Conservation (phyloP, 805 yeast species). For the Candida caryicola region DNA sequence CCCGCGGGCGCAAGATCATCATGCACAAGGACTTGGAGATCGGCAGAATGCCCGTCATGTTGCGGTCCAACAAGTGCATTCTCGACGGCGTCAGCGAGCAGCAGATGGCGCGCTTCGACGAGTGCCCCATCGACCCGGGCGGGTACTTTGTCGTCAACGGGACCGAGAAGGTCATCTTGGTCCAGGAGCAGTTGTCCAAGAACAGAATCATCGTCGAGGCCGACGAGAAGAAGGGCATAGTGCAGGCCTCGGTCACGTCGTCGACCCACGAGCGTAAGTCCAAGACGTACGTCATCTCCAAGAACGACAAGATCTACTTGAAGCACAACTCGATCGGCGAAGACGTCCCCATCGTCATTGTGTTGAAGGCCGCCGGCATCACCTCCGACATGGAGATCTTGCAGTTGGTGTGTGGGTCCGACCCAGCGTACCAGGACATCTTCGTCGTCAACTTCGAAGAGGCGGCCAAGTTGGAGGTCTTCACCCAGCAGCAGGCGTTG, state of each 20-base stretch:
- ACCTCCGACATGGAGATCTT: slow-evolving; percentile 89
- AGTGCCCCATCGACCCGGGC: slow-evolving; percentile 98
- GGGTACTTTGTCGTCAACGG: slow-evolving; percentile 98
- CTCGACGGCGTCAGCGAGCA: slow-evolving; percentile 72
- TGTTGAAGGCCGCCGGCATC: slow-evolving; percentile 91
- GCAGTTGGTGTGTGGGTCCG: slow-evolving; percentile 90
- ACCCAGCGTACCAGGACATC: slow-evolving; percentile 83
- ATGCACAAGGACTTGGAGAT: slow-evolving; percentile 88
- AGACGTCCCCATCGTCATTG: slow-evolving; percentile 91
- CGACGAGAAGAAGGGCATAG: slow-evolving; percentile 89
- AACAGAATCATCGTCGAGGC: slow-evolving; percentile 98
- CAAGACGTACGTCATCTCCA: slow-evolving; percentile 91
- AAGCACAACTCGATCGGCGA: slow-evolving; percentile 95
- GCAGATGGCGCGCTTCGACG: slow-evolving; percentile 85
- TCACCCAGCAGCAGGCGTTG: slow-evolving; percentile 91
- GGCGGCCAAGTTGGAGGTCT: slow-evolving; percentile 78
- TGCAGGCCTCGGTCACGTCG: slow-evolving; percentile 96
- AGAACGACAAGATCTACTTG: slow-evolving; percentile 81
- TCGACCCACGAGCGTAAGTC: slow-evolving; percentile 98
- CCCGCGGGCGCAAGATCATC: slow-evolving; percentile 89
- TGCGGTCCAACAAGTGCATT: slow-evolving; percentile 88
- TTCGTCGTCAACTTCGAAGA: slow-evolving; percentile 94
- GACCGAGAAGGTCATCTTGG: slow-evolving; percentile 93
- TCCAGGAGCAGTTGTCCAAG: slow-evolving; percentile 94
- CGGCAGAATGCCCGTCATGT: slow-evolving; percentile 99